These are phyloP conservation scores for Fonsecaea pedrosoi DNA, from an alignment of 2,329 filamentous ascomycete species.

Conservation along the genomic window DNA sequence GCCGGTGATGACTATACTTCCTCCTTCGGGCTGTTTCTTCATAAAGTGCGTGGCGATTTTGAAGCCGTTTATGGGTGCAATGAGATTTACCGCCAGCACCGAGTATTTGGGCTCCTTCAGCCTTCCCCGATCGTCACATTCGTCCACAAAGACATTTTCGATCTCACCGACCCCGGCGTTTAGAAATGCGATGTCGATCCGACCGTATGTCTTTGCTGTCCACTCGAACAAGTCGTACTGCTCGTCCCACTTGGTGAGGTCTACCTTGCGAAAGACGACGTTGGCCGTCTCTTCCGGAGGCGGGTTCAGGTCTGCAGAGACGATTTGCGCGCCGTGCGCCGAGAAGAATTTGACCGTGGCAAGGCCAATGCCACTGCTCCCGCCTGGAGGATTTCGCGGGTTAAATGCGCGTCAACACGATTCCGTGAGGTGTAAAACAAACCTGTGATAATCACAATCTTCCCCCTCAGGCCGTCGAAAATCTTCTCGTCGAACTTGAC, in stretches of 20 bases:
- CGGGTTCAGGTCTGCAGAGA: neutral
- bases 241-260: neutral
- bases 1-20: neutral
- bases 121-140: neutral
- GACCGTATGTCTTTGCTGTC: neutral
- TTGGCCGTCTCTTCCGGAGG: neutral
- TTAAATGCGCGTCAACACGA: neutral
- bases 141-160: neutral
- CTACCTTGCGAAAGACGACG: neutral
- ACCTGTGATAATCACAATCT: neutral
- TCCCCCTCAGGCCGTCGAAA: neutral
- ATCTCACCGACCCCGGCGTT: neutral
- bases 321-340: neutral
- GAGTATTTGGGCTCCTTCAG: neutral
- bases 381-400: neutral
- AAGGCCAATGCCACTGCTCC: neutral
- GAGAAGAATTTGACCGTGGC: neutral
- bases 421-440: neutral
- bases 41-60: conserved; percentile 5
- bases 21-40: neutral
- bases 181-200: neutral
- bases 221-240: neutral
- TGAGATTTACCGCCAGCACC: conserved; percentile 3
- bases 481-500: neutral
- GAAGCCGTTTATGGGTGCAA: conserved; percentile 5